A percentile compares a stretch with the other conserved stretches of the same genome.
Conservation (phyloP, 768 basidiomycete genomes). For the Lentinula sp. region DNA sequence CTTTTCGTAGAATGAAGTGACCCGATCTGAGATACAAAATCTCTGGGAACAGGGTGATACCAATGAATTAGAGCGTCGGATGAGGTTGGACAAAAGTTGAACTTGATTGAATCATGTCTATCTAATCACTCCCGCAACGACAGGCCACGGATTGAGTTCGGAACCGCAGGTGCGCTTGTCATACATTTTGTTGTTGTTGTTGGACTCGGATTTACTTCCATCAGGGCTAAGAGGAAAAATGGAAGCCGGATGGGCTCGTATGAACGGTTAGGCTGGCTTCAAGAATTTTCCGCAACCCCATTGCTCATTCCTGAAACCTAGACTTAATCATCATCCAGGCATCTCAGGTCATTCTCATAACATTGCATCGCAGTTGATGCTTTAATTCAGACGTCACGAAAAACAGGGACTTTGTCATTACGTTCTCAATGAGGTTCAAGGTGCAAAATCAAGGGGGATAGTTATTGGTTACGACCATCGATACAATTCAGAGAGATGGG, state of each 20-base stretch:
- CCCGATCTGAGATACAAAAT: constrained; percentile 40
- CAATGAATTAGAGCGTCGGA: constrained; percentile 46
- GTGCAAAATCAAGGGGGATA: constrained; percentile 57
- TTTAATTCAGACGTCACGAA: not conserved
- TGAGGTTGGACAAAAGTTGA: constrained; percentile 34
- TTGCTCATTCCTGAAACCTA: constrained; percentile 11
- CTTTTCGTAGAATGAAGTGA: constrained; percentile 38
- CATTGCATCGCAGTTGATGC: not conserved
- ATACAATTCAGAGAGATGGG: constrained; percentile 75
- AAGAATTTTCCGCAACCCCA: not conserved
- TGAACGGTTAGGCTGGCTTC: constrained; percentile 53
- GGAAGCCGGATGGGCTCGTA: constrained; percentile 87
- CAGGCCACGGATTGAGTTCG: constrained; percentile 76
- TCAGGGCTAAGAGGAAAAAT: constrained; percentile 73
- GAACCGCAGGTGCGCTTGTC: constrained; percentile 64
- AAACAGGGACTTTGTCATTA: constrained; percentile 73
- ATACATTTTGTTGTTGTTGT: not conserved
- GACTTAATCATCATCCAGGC: constrained; percentile 77
- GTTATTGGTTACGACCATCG: constrained; percentile 88
- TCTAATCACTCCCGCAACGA: not conserved
- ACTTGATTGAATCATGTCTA: not conserved
- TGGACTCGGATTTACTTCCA: not conserved
- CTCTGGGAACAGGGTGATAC: constrained; percentile 37
- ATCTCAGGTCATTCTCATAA: constrained; percentile 50
- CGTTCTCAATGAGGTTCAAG: constrained; percentile 42